These are phyloP conservation scores for Dothideomycetes sp. DNA, from an alignment of 2,329 filamentous ascomycete species.

Conservation along the genomic window DNA sequence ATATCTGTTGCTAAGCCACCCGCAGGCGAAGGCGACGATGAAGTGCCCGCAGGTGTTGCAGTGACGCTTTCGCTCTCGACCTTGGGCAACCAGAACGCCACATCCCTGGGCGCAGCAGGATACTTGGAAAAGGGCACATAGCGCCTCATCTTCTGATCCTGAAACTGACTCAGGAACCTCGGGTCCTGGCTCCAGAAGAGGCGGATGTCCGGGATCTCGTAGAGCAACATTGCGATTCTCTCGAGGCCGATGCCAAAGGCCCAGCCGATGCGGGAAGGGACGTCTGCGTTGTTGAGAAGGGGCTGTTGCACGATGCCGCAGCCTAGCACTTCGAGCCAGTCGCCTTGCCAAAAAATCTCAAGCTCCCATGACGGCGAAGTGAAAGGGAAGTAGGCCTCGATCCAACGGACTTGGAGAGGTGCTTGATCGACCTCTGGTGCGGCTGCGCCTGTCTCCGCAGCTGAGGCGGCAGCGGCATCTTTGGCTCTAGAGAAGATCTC, in stretches of 20 bases:
- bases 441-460: constrained; percentile 26
- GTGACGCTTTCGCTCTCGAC: constrained; percentile 15
- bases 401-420: constrained; percentile 79
- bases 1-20: constrained; percentile 24
- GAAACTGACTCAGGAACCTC: constrained; percentile 80
- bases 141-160: constrained; percentile 39
- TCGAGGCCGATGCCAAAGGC: constrained; percentile 92
- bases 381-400: constrained; percentile 96
- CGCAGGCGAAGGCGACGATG: constrained; percentile 22
- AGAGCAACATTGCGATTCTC: constrained; percentile 93
- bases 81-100: constrained; percentile 74
- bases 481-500: constrained; percentile 76
- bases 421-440: constrained; percentile 38
- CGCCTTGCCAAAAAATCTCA: constrained; percentile 85
- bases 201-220: constrained; percentile 90
- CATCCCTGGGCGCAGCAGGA: constrained; percentile 80
- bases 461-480: constrained; percentile 45
- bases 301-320: constrained; percentile 81
- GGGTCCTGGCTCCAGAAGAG: constrained; percentile 86
- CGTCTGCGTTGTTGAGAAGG: constrained; percentile 65
- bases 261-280: constrained; percentile 73
- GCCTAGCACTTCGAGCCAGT: constrained; percentile 95
- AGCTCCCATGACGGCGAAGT: constrained; percentile 93
- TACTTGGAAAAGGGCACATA: constrained; percentile 88
- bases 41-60: constrained; percentile 19